Conservation (phyloP, 192 early-diverging fungal species). For the Coemansia sp. region DNA sequence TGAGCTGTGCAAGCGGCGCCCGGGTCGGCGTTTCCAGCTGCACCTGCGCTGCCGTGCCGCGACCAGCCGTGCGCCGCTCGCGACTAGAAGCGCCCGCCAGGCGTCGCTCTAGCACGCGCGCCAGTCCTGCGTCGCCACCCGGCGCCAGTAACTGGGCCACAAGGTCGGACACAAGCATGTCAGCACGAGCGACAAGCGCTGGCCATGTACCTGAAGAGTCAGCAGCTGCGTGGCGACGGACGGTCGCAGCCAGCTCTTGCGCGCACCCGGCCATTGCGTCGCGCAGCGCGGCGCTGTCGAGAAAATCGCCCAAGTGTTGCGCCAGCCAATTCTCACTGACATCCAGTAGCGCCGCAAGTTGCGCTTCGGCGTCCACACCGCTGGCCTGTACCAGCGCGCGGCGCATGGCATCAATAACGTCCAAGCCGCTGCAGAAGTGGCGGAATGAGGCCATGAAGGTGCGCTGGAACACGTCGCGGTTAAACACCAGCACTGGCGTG, state of each 20-base stretch:
- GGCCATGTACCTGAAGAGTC: conserved; percentile 14
- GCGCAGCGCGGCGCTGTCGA: conserved; percentile 59
- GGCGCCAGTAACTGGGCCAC: conserved; percentile 35
- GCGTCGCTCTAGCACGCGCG: conserved; percentile 34
- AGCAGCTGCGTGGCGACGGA: background rate
- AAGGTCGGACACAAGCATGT: conserved; percentile 25
- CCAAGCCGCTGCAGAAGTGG: conserved; percentile 57
- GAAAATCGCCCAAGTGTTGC: conserved; percentile 61
- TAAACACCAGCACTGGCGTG: conserved; percentile 38
- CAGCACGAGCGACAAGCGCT: conserved; percentile 16
- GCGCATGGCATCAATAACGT: conserved; percentile 43
- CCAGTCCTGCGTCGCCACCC: conserved; percentile 29
- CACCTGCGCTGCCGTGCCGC: background rate
- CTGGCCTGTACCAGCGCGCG: conserved; percentile 15
- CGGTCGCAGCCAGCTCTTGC: conserved; percentile 13
- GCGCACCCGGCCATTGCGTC: conserved; percentile 52
- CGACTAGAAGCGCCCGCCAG: conserved; percentile 31
- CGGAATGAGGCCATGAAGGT: conserved; percentile 68
- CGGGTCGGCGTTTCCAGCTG: conserved; percentile 19
- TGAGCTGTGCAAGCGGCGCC: conserved; percentile 39
- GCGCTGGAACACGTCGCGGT: conserved; percentile 54
- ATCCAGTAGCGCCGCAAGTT: conserved; percentile 50
- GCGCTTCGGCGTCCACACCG: conserved; percentile 36
- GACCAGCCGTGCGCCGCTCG: conserved; percentile 27
- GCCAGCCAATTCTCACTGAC: conserved; percentile 64